These are phyloP conservation scores for Sextonia rubra DNA, from an alignment of 164 flowering plant genomes.

Conservation along the genomic window DNA sequence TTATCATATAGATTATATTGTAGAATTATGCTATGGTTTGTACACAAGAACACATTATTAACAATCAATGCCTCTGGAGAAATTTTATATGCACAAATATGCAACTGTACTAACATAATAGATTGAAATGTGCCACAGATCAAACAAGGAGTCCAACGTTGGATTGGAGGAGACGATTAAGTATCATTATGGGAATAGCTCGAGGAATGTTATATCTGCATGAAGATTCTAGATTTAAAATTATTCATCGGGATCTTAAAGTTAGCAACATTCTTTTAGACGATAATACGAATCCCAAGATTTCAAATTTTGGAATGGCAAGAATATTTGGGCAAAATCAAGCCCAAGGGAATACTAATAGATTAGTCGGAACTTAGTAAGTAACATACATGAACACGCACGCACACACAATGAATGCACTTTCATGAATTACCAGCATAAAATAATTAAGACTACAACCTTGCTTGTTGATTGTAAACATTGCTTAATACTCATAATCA, in stretches of 20 bases:
- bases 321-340: constrained; percentile 14
- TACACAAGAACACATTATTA: too few relatives aligned
- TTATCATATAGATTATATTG: too few relatives aligned
- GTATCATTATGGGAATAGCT: constrained; percentile 14
- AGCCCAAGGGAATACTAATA: constrained; percentile 15
- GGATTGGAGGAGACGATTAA: constrained; percentile 15
- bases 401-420: too few relatives aligned
- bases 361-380: constrained; percentile 21
- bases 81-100: too few relatives aligned
- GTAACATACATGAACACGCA: constrained; percentile 4
- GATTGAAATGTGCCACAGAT: constrained; percentile 15
- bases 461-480: too few relatives aligned
- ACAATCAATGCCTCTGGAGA: too few relatives aligned
- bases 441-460: too few relatives aligned
- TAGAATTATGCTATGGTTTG: too few relatives aligned
- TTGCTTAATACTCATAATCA: too few relatives aligned
- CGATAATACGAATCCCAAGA: constrained; percentile 13
- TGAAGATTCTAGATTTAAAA: constrained; percentile 17
- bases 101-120: too few relatives aligned
- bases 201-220: constrained; percentile 20
- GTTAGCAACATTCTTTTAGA: constrained; percentile 15
- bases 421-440: too few relatives aligned
- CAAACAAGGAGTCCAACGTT: neutral
- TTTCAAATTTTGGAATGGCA: constrained; percentile 20
- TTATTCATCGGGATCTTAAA: constrained; percentile 19